Conservation (phyloP, 345 rosid genomes). For the Camelina neglecta region DNA sequence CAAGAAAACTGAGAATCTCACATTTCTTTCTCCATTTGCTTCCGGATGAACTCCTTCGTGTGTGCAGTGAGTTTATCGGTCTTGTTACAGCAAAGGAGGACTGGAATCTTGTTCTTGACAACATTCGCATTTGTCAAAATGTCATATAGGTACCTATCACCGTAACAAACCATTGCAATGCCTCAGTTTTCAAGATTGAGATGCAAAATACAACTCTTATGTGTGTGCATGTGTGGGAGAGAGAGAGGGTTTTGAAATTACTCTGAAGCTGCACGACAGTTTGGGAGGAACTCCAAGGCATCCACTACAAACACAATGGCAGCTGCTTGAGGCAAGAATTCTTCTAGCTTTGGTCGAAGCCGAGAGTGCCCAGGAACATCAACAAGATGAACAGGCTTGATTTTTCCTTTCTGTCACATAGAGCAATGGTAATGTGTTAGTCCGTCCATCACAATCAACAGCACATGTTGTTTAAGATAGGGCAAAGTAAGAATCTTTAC, state of each 20-base stretch:
- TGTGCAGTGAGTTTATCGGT: constrained; percentile 96
- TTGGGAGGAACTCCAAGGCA: constrained; percentile 87
- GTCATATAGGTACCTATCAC: constrained; percentile 78
- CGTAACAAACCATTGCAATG: constrained; percentile 21
- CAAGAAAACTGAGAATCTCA: constrained; percentile 39
- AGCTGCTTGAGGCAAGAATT: constrained; percentile 80
- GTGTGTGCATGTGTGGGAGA: neutral
- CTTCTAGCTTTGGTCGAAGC: constrained; percentile 81
- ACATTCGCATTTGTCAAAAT: constrained; percentile 81
- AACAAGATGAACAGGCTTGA: constrained; percentile 79
- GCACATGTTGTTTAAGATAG: constrained; percentile 14
- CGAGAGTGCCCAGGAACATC: constrained; percentile 98
- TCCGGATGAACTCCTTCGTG: constrained; percentile 85
- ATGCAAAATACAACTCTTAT: constrained; percentile 10
- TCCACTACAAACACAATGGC: constrained; percentile 89
- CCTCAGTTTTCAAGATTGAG: neutral
- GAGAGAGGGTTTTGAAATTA: constrained; percentile 46
- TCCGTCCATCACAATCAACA: constrained; percentile 10
- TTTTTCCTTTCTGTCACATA: constrained; percentile 65
- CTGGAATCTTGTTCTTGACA: constrained; percentile 77
- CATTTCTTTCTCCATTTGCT: constrained; percentile 98
- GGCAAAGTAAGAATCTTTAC: constrained; percentile 45
- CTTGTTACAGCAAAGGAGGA: constrained; percentile 92
- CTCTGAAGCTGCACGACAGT: constrained; percentile 79
- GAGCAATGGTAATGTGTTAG: constrained; percentile 9